Evolutionary conservation across 2,329 filamentous ascomycete species (phyloP).

Genomic region (Exophiala mesophila): DNA sequence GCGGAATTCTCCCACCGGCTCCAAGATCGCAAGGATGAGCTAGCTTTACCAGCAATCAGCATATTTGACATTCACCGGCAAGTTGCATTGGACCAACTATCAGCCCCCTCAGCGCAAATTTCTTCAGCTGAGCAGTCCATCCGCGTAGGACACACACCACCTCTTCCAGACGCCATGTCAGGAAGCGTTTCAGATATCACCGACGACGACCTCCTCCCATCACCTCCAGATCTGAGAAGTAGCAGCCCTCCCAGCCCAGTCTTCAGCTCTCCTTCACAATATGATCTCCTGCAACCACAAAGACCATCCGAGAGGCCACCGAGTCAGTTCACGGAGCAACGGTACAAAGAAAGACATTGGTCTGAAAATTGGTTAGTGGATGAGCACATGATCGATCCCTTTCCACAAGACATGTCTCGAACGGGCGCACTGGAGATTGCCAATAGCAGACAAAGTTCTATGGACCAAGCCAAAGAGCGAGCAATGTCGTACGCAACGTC

Average conservation of each 20-base stretch:
- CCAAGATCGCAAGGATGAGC: conserved; percentile 14
- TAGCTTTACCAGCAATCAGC: conserved; percentile 18
- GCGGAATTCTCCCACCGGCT: conserved; percentile 20
- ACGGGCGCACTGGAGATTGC: conserved; percentile 1
- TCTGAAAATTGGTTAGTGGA: conserved; percentile 16
- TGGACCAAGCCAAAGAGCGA: conserved; percentile 23
- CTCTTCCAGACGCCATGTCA: conserved; percentile 20
- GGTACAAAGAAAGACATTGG: conserved; percentile 2
- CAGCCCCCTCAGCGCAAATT: conserved; percentile 18
- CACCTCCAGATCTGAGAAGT: conserved; percentile 13
- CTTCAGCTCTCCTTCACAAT: background rate
- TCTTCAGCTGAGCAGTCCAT: conserved; percentile 18
- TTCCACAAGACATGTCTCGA: conserved; percentile 2
- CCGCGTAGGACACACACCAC: conserved; percentile 16
- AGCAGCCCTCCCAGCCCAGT: conserved; percentile 16
- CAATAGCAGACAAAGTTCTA: conserved; percentile 1
- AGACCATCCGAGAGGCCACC: background rate
- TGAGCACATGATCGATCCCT: conserved; percentile 9
- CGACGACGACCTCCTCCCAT: conserved; percentile 15
- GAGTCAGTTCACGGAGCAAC: background rate
- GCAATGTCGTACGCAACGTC: conserved; percentile 25
- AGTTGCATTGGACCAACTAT: conserved; percentile 15
- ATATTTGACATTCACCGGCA: conserved; percentile 13
- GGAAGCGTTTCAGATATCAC: conserved; percentile 18
- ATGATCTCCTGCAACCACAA: background rate